These are phyloP conservation scores for Globisporangium abappressorium DNA, from an alignment of 352 stramenopile species.

Conservation along the genomic window DNA sequence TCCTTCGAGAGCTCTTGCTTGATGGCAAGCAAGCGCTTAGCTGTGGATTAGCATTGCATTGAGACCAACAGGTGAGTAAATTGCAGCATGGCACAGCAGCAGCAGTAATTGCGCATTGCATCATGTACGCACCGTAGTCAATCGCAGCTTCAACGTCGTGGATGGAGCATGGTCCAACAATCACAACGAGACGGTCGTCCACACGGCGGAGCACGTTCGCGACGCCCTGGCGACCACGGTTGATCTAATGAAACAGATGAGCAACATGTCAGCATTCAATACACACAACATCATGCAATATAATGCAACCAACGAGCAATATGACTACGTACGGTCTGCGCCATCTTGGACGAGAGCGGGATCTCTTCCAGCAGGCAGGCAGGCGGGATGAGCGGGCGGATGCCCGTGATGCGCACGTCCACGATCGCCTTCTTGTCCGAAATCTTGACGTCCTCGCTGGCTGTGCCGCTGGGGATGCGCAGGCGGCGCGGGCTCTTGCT, in stretches of 20 bases:
- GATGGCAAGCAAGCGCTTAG: slow-evolving; percentile 56
- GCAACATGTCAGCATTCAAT: not conserved
- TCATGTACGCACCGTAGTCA: slow-evolving; percentile 45
- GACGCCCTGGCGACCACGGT: slow-evolving; percentile 63
- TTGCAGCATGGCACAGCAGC: not conserved
- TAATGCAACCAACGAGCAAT: not conserved
- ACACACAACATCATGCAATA: not conserved
- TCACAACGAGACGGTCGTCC: slow-evolving; percentile 80
- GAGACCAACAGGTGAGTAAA: not conserved
- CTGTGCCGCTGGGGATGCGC: slow-evolving; percentile 61
- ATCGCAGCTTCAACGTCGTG: slow-evolving; percentile 85
- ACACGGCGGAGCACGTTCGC: slow-evolving; percentile 74
- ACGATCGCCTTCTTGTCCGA: slow-evolving; percentile 83
- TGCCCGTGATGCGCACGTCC: slow-evolving; percentile 84
- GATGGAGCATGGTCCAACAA: slow-evolving; percentile 89
- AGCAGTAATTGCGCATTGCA: not conserved
- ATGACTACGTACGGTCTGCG: slow-evolving; percentile 42
- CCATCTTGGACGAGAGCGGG: slow-evolving; percentile 70
- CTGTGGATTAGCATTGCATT: slow-evolving; percentile 8
- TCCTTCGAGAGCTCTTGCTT: slow-evolving; percentile 79
- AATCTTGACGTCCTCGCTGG: slow-evolving; percentile 79
- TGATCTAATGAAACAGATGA: slow-evolving; percentile 39
- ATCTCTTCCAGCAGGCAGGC: slow-evolving; percentile 86
- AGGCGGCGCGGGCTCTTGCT: slow-evolving; percentile 35
- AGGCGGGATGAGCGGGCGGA: slow-evolving; percentile 83